A percentile compares a stretch with the other conserved stretches of the same genome.
Conservation (phyloP, 345 rosid species). For the Turritis glabra region DNA sequence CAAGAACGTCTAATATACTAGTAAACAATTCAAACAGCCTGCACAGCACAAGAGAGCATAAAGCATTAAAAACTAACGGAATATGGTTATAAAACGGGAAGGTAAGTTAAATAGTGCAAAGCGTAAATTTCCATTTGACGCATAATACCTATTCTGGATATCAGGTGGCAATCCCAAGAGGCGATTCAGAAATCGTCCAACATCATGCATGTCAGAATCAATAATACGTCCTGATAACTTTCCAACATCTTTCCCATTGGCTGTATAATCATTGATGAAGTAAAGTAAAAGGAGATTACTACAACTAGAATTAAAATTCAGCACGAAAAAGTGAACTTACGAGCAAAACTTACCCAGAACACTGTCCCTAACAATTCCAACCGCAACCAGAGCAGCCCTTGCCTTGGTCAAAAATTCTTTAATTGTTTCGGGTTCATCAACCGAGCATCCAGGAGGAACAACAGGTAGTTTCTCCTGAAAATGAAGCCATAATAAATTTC, state of each 20-base stretch:
- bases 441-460: constrained; percentile 91
- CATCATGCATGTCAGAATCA: constrained; percentile 99
- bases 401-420: constrained; percentile 83
- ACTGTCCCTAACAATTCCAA: constrained; percentile 95
- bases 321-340: constrained; percentile 6
- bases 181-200: constrained; percentile 93
- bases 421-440: constrained; percentile 80
- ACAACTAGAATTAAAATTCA: neutral
- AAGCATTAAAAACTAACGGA: constrained; percentile 27
- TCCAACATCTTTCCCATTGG: constrained; percentile 78
- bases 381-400: constrained; percentile 95
- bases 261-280: constrained; percentile 45
- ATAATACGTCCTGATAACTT: constrained; percentile 91
- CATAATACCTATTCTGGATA: constrained; percentile 79
- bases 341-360: constrained; percentile 57
- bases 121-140: neutral
- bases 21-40: constrained; percentile 94
- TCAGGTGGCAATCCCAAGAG: constrained; percentile 96
- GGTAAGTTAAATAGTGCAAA: neutral
- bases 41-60: constrained; percentile 30
- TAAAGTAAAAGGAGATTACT: constrained; percentile 8
- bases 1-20: constrained; percentile 79
- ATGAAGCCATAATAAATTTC: constrained; percentile 31
- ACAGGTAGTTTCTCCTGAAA: constrained; percentile 89
- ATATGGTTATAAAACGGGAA: neutral